Evolutionary conservation across 352 stramenopile species (phyloP), one percentile per base, ranked within the genome.

Genomic region (Globisporangium cystogenes): DNA sequence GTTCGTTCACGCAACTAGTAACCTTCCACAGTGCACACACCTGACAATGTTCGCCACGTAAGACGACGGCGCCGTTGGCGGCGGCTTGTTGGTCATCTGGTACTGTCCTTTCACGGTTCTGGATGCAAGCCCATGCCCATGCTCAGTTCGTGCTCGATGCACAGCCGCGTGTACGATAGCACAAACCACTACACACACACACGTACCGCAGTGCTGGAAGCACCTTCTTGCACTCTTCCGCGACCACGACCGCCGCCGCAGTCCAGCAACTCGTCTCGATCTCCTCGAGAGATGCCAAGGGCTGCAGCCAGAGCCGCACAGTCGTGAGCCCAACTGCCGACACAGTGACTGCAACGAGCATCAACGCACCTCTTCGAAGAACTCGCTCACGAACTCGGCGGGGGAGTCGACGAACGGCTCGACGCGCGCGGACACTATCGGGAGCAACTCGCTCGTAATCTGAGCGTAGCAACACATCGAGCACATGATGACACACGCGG

Each of bases 61-160:
- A 14, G 76, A 78, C 35, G 85, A 95, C 2, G 72, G 55, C 7
- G 67, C 64, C 3, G 76, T 88, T 33, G 85, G 85, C 21, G 75
- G 57, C 7, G 82, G 76, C 51, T 93, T 95, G 72, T 92, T 95
- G 6, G 85, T 95, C 78, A 95, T 93, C 55, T 95, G 85, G 50
- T 95, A 95, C 57, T 95, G 85, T 11, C 85, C 85, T 51, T 95
- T 95, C 48, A 95, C 82, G 7, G 82, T 93, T 33, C 73, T 90
- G 50, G 33, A 55, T 11, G 48, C 15, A n/a, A 36, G 8, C 20
- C 14, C 20, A 35, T 15, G 5, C 5, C 7, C 20, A 18, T 4
- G 11, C 4, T 54, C 36, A 10, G 6, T 16, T 35, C 44, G 10
- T 26, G 20, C 26, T 20, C 23, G 40, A 2, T 24, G 12, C 10